Evolutionary conservation across 2,329 filamentous ascomycete genomes (phyloP).

Genomic region (Xylaria hypoxylon): DNA sequence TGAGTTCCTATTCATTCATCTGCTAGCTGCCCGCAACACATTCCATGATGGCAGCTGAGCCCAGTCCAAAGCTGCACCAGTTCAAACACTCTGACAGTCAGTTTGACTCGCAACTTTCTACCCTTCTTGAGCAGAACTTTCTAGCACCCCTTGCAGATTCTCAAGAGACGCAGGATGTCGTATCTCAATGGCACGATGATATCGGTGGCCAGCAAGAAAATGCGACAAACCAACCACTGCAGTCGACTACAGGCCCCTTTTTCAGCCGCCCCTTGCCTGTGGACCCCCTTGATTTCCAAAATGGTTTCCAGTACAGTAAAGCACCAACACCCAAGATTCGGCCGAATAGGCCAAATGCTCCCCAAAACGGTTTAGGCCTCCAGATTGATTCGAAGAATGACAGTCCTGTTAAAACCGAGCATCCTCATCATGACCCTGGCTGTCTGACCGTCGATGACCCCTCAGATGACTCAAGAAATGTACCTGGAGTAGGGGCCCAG

Average conservation of each 20-base stretch:
- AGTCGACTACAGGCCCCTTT: slow-evolving; percentile 12
- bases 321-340: slow-evolving; percentile 33
- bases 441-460: neutral
- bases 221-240: neutral
- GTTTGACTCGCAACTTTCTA: slow-evolving; percentile 18
- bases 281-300: slow-evolving; percentile 38
- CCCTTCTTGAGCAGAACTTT: slow-evolving; percentile 31
- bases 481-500: neutral
- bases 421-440: neutral
- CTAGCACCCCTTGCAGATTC: slow-evolving; percentile 32
- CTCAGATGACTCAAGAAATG: neutral
- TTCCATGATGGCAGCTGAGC: slow-evolving; percentile 24
- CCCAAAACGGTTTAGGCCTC: neutral
- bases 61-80: neutral
- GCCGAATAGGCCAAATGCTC: neutral
- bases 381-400: neutral
- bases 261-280: slow-evolving; percentile 41
- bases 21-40: neutral
- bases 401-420: neutral
- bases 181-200: neutral
- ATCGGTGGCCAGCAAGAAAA: slow-evolving; percentile 2
- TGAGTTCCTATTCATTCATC: neutral
- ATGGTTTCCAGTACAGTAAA: slow-evolving; percentile 42
- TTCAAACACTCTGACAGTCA: neutral
- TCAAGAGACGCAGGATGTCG: slow-evolving; percentile 20